Base-by-base conservation (phyloP, 495 filamentous ascomycete genomes). In the Xylaria scruposa region DNA sequence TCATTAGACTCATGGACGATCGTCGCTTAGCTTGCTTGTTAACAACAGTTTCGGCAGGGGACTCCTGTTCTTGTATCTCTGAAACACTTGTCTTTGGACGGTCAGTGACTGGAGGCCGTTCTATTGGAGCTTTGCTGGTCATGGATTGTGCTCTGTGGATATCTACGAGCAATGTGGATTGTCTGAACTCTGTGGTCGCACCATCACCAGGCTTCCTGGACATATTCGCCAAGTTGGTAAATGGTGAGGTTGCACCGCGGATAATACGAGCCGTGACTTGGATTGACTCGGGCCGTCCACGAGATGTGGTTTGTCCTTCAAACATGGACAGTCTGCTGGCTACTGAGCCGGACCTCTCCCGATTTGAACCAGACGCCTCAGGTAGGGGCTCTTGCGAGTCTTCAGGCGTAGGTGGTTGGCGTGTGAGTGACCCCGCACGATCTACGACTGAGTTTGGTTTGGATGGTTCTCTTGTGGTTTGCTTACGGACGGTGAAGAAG, bases 261-360 rank as follows among this genome's bases (percentile, higher is more conserved):
- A 95, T 81, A 51, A 95, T 94, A 26, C 90, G 89, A 36, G 94
- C 91, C 0, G 92, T 94, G 10, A 96, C 93, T 44, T 94, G 93
- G 12, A 96, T 87, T 15, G 92, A 94, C 81, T 87, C 90, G 61
- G 88, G 86, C n/a, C 85, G 83, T 17, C 83, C 81, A 56, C 81
- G 80, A 2, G 82, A 78, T 29, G 75, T 46, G 40, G 73, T 80
- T 12, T 82, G 83, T 3, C 76, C 81, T 63, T 86, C 83, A 67
- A 86, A 86, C 77, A 86, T 78, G 58, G 81, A 82, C 12, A 86
- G 76, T 64, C 83, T 78, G 64, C 76, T 85, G n/a, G 81, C 82
- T 60, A 86, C 75, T 8, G 83, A 85, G 9, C 81, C 79, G 24
- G 82, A 83, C 58, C 85, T 75, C 66, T 81, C 82, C 42, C 74